Percentiles rank a stretch among this genome's conserved stretches.
Conservation (phyloP, 495 filamentous ascomycete species). For the Penicillium flavigenum region DNA sequence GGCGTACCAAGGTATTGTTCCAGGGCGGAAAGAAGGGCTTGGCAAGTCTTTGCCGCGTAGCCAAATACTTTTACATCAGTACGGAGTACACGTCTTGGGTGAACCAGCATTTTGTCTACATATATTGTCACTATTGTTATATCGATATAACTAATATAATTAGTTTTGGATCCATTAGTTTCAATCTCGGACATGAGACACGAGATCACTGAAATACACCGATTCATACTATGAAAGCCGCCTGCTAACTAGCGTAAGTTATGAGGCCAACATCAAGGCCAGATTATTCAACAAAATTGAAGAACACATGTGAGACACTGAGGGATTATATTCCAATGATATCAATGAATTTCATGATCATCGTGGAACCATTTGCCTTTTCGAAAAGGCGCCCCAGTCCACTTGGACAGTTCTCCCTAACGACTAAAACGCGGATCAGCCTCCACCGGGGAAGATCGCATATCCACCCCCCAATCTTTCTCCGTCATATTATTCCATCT, state of each 20-base stretch:
- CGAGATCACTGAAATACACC: not conserved
- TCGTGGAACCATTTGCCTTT: slow-evolving; percentile 9
- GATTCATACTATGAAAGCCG: not conserved
- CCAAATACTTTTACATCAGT: not conserved
- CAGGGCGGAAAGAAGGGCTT: slow-evolving; percentile 13
- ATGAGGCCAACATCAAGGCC: not conserved
- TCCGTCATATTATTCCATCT: slow-evolving; percentile 9
- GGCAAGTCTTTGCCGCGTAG: not conserved
- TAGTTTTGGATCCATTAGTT: not conserved
- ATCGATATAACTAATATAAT: not conserved
- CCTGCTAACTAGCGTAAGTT: not conserved
- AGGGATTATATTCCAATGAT: not conserved
- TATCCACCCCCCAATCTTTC: slow-evolving; percentile 19
- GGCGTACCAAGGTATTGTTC: slow-evolving; percentile 1
- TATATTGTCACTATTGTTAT: not conserved
- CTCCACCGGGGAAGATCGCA: slow-evolving; percentile 25
- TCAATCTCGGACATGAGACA: not conserved
- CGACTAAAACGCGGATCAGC: slow-evolving; percentile 27
- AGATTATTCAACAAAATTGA: slow-evolving; percentile 1
- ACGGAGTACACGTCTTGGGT: not conserved
- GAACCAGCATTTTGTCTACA: not conserved
- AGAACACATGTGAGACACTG: not conserved
- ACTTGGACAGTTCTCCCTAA: slow-evolving; percentile 7
- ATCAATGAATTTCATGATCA: slow-evolving; percentile 6
- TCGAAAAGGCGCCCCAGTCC: slow-evolving; percentile 3